Evolutionary conservation across 441 rosid species (phyloP).

Genomic region (Brassica balearica): DNA sequence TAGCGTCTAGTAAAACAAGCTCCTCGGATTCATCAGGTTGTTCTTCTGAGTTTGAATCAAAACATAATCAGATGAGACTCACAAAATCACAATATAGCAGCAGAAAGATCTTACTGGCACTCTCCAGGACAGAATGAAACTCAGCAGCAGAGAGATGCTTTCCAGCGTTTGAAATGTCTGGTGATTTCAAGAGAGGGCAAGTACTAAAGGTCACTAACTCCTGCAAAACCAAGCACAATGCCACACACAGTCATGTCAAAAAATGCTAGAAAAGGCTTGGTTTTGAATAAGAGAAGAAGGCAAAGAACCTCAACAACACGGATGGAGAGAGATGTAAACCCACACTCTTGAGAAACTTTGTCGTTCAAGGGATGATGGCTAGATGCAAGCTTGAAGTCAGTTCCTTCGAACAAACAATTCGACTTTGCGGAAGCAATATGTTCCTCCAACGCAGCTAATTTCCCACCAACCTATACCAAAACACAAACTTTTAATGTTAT

Average conservation of each 20-base stretch:
- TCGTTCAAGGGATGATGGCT: constrained; percentile 65
- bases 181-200: constrained; percentile 64
- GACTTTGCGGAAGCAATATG: constrained; percentile 64
- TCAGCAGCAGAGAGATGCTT: constrained; percentile 82
- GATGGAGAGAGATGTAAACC: constrained; percentile 86
- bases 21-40: constrained; percentile 45
- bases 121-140: constrained; percentile 80
- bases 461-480: constrained; percentile 78
- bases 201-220: constrained; percentile 88
- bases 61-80: constrained; percentile 21
- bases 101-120: constrained; percentile 53
- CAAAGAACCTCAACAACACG: constrained; percentile 74
- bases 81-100: neutral
- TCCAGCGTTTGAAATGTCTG: constrained; percentile 81
- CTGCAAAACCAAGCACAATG: constrained; percentile 39
- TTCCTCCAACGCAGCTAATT: constrained; percentile 59
- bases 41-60: constrained; percentile 45
- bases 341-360: constrained; percentile 79
- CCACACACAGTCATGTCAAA: neutral
- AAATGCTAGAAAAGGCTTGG: constrained; percentile 21
- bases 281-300: neutral
- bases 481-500: neutral
- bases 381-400: constrained; percentile 94
- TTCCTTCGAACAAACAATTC: constrained; percentile 69
- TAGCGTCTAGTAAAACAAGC: constrained; percentile 82